phyloP scores from a whole-genome alignment of 768 basidiomycete genomes.

The Tricholoma furcatifolium region DNA sequence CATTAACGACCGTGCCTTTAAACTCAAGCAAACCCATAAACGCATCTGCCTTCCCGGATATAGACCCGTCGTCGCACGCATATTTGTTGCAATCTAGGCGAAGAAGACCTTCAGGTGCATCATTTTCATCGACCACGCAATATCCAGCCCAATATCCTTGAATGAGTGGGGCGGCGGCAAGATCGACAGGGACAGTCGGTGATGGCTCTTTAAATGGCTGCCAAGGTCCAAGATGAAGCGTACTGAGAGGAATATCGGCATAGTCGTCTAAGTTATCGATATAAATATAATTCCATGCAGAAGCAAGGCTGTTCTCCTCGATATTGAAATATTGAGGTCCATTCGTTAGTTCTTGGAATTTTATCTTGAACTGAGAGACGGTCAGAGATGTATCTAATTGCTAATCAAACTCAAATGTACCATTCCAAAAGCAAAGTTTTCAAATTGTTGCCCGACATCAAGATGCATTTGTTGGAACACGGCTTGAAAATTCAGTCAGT shows the following conservation, averaged over 20 bases:
- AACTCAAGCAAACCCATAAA: not conserved
- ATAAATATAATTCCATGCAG: not conserved
- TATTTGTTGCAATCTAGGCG: not conserved
- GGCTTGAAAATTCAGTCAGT: not conserved
- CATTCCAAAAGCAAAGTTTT: conserved; percentile 9
- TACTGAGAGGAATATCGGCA: not conserved
- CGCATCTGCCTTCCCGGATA: not conserved
- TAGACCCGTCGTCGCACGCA: not conserved
- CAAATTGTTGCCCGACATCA: not conserved
- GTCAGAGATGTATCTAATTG: not conserved
- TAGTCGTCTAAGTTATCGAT: not conserved
- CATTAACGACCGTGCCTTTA: too few relatives aligned
- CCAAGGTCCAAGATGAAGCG: not conserved
- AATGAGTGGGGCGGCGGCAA: not conserved
- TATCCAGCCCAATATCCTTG: conserved; percentile 3
- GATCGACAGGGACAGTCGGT: not conserved
- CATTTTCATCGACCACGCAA: not conserved
- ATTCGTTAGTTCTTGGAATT: not conserved
- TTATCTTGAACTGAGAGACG: not conserved
- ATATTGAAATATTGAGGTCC: not conserved
- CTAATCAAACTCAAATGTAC: not conserved
- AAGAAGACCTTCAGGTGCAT: not conserved
- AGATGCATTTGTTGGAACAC: conserved; percentile 9
- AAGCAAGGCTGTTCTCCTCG: not conserved
- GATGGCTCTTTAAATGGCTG: not conserved